Evolutionary conservation across 345 rosid species (phyloP), one percentile per base, ranked within the genome.

Genomic region (Salix koriyanagi): DNA sequence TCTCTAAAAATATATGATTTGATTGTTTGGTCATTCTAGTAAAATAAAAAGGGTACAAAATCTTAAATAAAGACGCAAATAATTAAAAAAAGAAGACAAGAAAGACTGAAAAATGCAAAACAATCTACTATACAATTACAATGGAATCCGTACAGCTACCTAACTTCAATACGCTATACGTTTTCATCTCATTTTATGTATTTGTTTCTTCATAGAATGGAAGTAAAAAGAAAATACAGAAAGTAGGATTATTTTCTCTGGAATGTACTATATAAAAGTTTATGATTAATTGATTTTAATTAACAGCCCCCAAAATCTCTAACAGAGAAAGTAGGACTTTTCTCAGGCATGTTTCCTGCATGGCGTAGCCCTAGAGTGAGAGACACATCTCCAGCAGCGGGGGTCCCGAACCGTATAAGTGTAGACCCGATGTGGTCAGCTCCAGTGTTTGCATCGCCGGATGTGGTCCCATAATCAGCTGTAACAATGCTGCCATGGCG

Each of bases 341-440:
- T 90, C 61, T 92, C 96, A 34, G 95, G 88, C 80, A 85, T 83
- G 81, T 89, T 91, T 54, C 96, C 96, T 71, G 92, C 87, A 72
- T 95, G 99, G 77, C 93, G 97, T 75, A 95, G 83, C 87, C 99
- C 99, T 82, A 95, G 86, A 39, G 99, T 95, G 80, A 95, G 94
- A 21, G 99, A 95, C 65, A 95, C 97, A 71, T 93, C 96, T 36
- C 97, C 96, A 13, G 86, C 81, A 16, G 92, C 46, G 4, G 84
- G 85, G 81, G 94, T 85, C 88, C 97, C 98, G 64, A 90, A 89
- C 82, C 97, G 87, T 50, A 91, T 86, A 46, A 88, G 84, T 14
- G 89, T 79, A 8, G 90, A 79, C 5, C 88, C 86, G 41, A 82
- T 82, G 37, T 42, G 26, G 75, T 86, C 88, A 46, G 75, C 82